phyloP scores from a whole-genome alignment of 257 asterid species.

The Asclepias syriaca region DNA sequence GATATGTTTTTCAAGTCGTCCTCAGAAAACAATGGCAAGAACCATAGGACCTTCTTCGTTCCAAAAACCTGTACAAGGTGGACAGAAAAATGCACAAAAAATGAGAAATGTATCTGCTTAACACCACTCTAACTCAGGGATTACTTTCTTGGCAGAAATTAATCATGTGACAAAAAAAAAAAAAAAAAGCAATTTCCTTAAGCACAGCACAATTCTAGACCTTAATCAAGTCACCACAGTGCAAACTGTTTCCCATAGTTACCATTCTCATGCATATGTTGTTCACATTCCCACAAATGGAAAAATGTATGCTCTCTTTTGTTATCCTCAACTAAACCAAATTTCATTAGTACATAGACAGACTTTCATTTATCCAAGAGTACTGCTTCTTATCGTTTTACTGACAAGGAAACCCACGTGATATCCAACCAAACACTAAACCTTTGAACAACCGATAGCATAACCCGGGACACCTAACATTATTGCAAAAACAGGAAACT shows the following conservation, averaged over 20 bases:
- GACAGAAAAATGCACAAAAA: neutral
- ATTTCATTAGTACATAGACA: neutral
- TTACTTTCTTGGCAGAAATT: neutral
- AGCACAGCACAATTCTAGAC: neutral
- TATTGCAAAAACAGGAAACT: neutral
- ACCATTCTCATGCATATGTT: neutral
- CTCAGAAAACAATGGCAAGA: slow-evolving; percentile 58
- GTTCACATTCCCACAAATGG: neutral
- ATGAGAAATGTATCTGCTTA: slow-evolving; percentile 7
- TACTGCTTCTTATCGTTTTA: neutral
- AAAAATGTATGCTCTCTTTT: neutral
- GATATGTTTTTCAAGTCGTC: slow-evolving; percentile 65
- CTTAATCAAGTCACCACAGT: neutral
- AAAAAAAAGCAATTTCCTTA: neutral
- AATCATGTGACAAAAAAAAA: neutral
- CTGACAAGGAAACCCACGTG: neutral
- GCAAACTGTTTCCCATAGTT: neutral
- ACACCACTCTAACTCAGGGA: neutral
- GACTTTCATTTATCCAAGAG: neutral
- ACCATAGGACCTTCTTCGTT: slow-evolving; percentile 54
- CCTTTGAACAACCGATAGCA: neutral
- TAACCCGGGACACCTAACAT: neutral
- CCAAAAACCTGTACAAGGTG: slow-evolving; percentile 56
- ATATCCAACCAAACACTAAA: neutral
- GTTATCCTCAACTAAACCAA: neutral